Conservation (phyloP, 805 yeast genomes). For the Torulaspora delbrueckii region DNA sequence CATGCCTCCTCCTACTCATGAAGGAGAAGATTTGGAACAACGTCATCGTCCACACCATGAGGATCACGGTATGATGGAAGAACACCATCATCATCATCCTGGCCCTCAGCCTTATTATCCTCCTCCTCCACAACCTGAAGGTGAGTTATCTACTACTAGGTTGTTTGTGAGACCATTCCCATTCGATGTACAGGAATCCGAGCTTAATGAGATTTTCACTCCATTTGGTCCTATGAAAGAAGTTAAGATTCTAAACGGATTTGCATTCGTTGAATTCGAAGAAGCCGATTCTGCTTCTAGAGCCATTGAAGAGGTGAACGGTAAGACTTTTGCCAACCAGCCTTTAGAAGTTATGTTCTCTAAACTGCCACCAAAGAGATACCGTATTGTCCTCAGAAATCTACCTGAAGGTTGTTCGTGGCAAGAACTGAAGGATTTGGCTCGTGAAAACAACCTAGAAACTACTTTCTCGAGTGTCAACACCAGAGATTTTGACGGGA, state of each 20-base stretch:
- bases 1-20: conserved; percentile 7
- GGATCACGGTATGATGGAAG: conserved; percentile 7
- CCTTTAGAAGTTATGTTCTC: conserved; percentile 43
- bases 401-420: conserved; percentile 75
- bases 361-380: conserved; percentile 57
- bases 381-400: conserved; percentile 62
- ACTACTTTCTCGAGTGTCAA: conserved; percentile 55
- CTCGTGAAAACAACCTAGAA: conserved; percentile 65
- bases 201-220: conserved; percentile 63
- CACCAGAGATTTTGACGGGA: conserved; percentile 43
- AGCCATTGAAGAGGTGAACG: conserved; percentile 75
- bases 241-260: conserved; percentile 71
- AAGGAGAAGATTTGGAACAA: conserved; percentile 20
- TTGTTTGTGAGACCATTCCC: conserved; percentile 62
- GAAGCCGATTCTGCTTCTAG: conserved; percentile 61
- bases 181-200: conserved; percentile 50
- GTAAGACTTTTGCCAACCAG: conserved; percentile 57
- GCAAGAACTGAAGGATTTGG: conserved; percentile 89
- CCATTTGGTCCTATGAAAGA: conserved; percentile 64
- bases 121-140: conserved; percentile 31
- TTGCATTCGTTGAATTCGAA: conserved; percentile 84
- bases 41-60: conserved; percentile 10
- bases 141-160: conserved; percentile 41
- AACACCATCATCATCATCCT: conserved; percentile 17
- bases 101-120: conserved; percentile 22